phyloP scores from a whole-genome alignment of 176 grass and related monocot genomes.

The Poa pratensis region DNA sequence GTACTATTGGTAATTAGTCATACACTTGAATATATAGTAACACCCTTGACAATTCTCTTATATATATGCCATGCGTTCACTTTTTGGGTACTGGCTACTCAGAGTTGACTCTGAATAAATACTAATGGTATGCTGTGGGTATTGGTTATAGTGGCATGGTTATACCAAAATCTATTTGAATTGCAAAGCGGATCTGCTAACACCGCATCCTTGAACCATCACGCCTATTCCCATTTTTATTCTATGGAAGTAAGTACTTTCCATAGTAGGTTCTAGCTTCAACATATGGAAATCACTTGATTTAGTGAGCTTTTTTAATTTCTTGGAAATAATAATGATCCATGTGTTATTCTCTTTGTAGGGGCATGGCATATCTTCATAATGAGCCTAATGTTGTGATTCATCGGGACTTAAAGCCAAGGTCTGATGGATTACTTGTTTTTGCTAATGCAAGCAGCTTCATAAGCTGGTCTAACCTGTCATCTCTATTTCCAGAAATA shows the following conservation, averaged over 20 bases:
- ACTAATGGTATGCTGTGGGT: neutral
- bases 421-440: slow-evolving; percentile 45
- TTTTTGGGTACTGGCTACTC: neutral
- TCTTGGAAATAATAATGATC: slow-evolving; percentile 1
- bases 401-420: slow-evolving; percentile 96
- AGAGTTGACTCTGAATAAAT: neutral
- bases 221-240: neutral
- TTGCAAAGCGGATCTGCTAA: neutral
- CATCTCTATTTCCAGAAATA: slow-evolving; percentile 70
- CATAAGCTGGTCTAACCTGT: slow-evolving; percentile 35
- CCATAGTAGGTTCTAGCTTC: neutral
- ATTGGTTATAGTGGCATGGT: neutral
- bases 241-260: neutral
- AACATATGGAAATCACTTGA: neutral
- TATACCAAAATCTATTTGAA: slow-evolving; percentile 20
- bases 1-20: neutral
- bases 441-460: slow-evolving; percentile 31
- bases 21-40: slow-evolving; percentile 24
- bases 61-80: neutral
- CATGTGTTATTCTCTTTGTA: slow-evolving; percentile 40
- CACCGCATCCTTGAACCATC: slow-evolving; percentile 6
- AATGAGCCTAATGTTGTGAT: slow-evolving; percentile 99
- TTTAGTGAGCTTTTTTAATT: neutral
- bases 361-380: slow-evolving; percentile 99
- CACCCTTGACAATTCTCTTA: slow-evolving; percentile 12